Evolutionary conservation across 306 rosid species (phyloP).

Genomic region (Cyamopsis tetragonoloba): DNA sequence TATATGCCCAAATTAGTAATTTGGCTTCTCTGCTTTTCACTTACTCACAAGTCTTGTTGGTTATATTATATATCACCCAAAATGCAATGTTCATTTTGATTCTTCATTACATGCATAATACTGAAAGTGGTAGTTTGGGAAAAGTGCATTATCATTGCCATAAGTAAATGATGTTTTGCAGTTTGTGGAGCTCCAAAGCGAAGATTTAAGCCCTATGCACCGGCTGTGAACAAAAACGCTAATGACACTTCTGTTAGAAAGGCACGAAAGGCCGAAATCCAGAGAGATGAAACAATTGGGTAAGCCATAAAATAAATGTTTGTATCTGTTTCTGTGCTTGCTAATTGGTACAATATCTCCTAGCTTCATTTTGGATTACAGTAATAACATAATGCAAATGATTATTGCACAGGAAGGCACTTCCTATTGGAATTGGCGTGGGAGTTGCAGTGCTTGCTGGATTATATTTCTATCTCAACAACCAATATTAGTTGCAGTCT

Average conservation of each 20-base stretch:
- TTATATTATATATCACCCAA: too few species aligned
- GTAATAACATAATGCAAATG: background rate
- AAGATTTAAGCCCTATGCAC: slow-evolving; percentile 61
- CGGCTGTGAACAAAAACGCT: slow-evolving; percentile 45
- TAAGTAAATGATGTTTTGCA: slow-evolving; percentile 27
- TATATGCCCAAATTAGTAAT: too few species aligned
- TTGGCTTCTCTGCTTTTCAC: too few species aligned
- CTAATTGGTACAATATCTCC: background rate
- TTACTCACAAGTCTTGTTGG: too few species aligned
- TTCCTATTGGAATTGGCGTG: slow-evolving; percentile 60
- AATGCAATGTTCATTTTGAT: background rate
- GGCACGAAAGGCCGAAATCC: slow-evolving; percentile 51
- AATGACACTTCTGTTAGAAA: slow-evolving; percentile 46
- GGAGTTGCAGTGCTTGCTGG: slow-evolving; percentile 69
- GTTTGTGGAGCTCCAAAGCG: slow-evolving; percentile 90
- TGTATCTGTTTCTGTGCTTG: background rate
- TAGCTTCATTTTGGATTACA: background rate
- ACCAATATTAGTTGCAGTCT: slow-evolving; percentile 24
- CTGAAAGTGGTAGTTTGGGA: background rate
- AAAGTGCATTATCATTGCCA: background rate
- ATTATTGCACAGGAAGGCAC: slow-evolving; percentile 49
- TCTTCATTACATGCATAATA: too few species aligned
- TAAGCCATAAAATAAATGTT: slow-evolving; percentile 30
- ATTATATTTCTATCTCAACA: slow-evolving; percentile 61
- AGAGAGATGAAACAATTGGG: slow-evolving; percentile 77